Percentiles rank a stretch among this genome's conserved stretches.
These are phyloP conservation scores for Paramarasmius palmivorus DNA, from an alignment of 1,284 basidiomycete species.

Conservation along the genomic window DNA sequence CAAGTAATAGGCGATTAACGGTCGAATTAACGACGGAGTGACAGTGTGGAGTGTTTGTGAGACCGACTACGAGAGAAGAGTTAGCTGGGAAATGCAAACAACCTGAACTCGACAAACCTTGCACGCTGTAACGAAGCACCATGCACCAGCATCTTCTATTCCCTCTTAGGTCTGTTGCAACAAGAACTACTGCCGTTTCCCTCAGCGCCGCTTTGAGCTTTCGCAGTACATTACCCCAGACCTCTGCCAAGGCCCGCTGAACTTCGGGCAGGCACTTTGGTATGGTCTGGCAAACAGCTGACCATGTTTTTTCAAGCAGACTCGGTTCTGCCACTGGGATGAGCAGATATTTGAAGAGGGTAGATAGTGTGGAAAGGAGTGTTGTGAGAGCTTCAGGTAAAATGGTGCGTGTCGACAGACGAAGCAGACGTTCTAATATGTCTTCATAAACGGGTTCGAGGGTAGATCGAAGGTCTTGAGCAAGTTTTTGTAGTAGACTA, in stretches of 20 bases:
- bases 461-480: slow-evolving; percentile 74
- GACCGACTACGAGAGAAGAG: slow-evolving; percentile 52
- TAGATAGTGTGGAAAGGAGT: slow-evolving; percentile 64
- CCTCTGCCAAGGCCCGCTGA: slow-evolving; percentile 72
- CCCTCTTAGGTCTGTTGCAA: slow-evolving; percentile 46
- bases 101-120: slow-evolving; percentile 49
- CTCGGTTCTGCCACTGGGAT: slow-evolving; percentile 53
- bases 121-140: slow-evolving; percentile 70
- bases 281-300: slow-evolving; percentile 45
- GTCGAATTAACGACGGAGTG: slow-evolving; percentile 60
- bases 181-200: slow-evolving; percentile 48
- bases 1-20: slow-evolving; percentile 58
- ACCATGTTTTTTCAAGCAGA: slow-evolving; percentile 61
- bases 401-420: slow-evolving; percentile 58
- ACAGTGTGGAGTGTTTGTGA: slow-evolving; percentile 81
- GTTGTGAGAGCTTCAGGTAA: slow-evolving; percentile 59
- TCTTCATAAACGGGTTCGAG: slow-evolving; percentile 58
- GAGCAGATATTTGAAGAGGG: slow-evolving; percentile 70
- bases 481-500: slow-evolving; percentile 74
- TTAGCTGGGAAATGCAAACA: slow-evolving; percentile 9
- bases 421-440: slow-evolving; percentile 53
- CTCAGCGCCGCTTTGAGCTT: slow-evolving; percentile 57
- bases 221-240: slow-evolving; percentile 73
- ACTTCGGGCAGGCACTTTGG: slow-evolving; percentile 65
- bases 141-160: slow-evolving; percentile 62